Evolutionary conservation across 2,329 filamentous ascomycete species (phyloP), one percentile per base, ranked within the genome.

Genomic region (Ceratocystis diversiconidia): DNA sequence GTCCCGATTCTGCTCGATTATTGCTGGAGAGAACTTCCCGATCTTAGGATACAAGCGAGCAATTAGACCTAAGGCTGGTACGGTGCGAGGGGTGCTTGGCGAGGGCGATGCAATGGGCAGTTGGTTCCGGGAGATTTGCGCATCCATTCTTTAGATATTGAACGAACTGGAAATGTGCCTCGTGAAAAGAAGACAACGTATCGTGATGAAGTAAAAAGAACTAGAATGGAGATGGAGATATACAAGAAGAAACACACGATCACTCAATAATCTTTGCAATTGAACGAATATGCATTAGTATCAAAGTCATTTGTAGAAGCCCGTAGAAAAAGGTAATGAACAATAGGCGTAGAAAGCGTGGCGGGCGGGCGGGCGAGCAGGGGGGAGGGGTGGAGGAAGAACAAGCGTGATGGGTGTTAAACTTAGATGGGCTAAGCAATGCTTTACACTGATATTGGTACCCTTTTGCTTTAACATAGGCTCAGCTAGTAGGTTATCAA

Each of bases 41-140:
- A 46, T 12, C 28, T 59, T 32, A 0, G 63, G 63, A 12, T 60
- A 64, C 36, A 64, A 25, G 25, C 63, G 63, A 22, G 63, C 63
- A 43, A 64, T 64, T 4, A 64, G 50, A n/a, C 30, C 17, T 1
- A 59, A 30, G 28, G 17, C 17, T 36, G 30, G 30, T 17, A 8
- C 7, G 4, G 5, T 59, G 17, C n/a, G 55, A 8, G 8, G 55
- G 30, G 28, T n/a, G 28, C 22, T 59, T n/a, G 15, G 19, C 5
- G 28, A 10, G 30, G 28, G 55, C 36, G 36, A 41, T 32, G 17
- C 17, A 6, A 8, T 7, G 30, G 28, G 17, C 12, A n/a, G 55
- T 32, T 59, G 25, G 28, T 59, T 7, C n/a, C 28, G 15, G 28
- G 17, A 10, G 32, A 6, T 36, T 36, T 59, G 28, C 55, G 17